Evolutionary conservation across 768 basidiomycete species (phyloP).

Genomic region (Macrolepiota fuliginosa): DNA sequence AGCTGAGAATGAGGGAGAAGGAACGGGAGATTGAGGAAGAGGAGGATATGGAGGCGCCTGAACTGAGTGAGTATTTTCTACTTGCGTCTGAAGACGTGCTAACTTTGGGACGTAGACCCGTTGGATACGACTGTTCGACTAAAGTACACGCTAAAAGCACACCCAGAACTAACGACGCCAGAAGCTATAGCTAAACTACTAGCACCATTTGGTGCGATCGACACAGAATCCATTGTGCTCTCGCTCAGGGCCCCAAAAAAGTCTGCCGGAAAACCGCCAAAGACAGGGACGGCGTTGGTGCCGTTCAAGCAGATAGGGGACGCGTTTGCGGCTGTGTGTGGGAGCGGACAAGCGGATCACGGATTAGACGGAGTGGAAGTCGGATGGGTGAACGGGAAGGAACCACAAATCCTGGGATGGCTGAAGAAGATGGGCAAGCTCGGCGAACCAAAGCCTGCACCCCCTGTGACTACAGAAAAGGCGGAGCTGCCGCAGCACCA

Average conservation of each 20-base stretch:
- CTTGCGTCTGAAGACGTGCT: not conserved
- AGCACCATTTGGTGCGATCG: constrained; percentile 58
- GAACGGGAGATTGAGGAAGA: constrained; percentile 30
- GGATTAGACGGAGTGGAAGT: constrained; percentile 65
- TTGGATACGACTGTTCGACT: constrained; percentile 76
- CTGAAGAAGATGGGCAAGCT: constrained; percentile 70
- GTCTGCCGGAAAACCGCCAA: constrained; percentile 50
- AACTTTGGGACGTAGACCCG: constrained; percentile 36
- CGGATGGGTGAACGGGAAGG: constrained; percentile 70
- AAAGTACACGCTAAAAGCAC: constrained; percentile 60
- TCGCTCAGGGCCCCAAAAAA: constrained; percentile 60
- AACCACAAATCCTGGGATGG: constrained; percentile 73
- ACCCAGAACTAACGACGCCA: constrained; percentile 54
- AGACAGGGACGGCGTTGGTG: constrained; percentile 67
- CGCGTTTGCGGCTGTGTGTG: constrained; percentile 75
- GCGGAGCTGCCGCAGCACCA: constrained; percentile 28
- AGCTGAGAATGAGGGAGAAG: constrained; percentile 41
- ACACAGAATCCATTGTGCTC: constrained; percentile 64
- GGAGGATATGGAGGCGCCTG: constrained; percentile 47
- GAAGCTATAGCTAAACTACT: constrained; percentile 50
- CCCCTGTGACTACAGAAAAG: constrained; percentile 8
- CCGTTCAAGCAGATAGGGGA: constrained; percentile 75
- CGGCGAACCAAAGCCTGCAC: not conserved
- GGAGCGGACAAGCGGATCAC: constrained; percentile 46
- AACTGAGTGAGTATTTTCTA: constrained; percentile 41